Base-by-base conservation (phyloP, 306 rosid species). In the Cucurbita moschata region DNA sequence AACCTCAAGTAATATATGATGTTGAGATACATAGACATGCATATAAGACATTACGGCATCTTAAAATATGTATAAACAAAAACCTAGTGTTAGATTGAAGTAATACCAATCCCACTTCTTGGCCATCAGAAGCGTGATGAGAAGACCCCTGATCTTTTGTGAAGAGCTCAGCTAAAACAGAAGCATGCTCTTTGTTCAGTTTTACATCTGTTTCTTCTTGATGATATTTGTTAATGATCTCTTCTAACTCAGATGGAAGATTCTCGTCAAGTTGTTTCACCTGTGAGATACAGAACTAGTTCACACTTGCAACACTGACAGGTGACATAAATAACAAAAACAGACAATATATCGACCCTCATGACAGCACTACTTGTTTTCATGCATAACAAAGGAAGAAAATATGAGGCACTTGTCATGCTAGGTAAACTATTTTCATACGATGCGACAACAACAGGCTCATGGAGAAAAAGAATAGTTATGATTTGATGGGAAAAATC, bases 201-300 rank as follows among this genome's bases (percentile, higher is more conserved):
- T 81, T 78, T 54, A 53, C 66, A 54, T 30, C 77, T n/a, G 78
- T 55, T 77, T 79, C 88, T 42, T 77, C 71, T 67, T 21, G 70
- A 46, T 83, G 76, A 78, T 73, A 81, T 73, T 73, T 76, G 72
- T 75, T 68, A 68, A 89, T 78, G 74, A 86, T 77, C 67, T 86
- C 90, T 75, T 84, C 90, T 43, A 92, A 73, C 30, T 81, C 70
- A 54, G 80, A 39, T 4, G 92, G 92, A 82, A 85, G 83, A 80
- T 88, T 84, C 54, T 67, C 70, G 65, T 86, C 96, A 54, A 92
- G 85, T 76, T 81, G 77, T 64, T 86, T 83, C 68, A 81, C 81
- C 97, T 89, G 89, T 77, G n/a, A 74, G 79, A 66, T 15, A 68
- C 42, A 83, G 73, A 70, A 74, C 72, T 59, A 50, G 77, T 79